These are phyloP conservation scores for Trypanosoma rangeli DNA, from an alignment of 208 protist genomes.

Conservation along the genomic window DNA sequence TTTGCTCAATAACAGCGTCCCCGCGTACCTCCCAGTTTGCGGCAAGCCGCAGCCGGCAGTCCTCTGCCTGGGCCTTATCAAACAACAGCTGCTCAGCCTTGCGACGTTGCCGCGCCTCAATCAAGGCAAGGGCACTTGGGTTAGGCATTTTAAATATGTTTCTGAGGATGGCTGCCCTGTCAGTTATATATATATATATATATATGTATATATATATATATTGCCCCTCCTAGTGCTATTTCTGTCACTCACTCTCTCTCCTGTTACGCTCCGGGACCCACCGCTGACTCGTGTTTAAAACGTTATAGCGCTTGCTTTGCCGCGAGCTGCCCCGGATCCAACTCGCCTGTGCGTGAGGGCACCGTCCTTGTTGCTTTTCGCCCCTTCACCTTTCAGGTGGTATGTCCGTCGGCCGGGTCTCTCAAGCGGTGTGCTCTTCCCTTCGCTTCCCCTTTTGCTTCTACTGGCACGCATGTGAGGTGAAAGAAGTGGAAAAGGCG, in stretches of 20 bases:
- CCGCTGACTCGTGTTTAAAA: too few species aligned
- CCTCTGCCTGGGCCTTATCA: conserved; percentile 39
- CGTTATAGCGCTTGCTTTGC: too few species aligned
- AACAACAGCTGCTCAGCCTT: conserved; percentile 72
- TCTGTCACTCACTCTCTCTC: conserved; percentile 12
- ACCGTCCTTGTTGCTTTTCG: too few species aligned
- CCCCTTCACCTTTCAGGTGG: too few species aligned
- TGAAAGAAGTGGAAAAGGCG: not conserved
- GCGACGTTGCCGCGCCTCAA: conserved; percentile 62
- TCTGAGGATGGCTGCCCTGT: not conserved
- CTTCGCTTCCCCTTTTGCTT: not conserved
- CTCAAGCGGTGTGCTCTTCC: too few species aligned
- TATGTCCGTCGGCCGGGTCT: too few species aligned
- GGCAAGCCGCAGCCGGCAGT: conserved; percentile 41
- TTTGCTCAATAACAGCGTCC: conserved; percentile 41
- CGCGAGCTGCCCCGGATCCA: too few species aligned
- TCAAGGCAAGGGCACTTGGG: conserved; percentile 30
- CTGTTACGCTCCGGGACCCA: too few species aligned
- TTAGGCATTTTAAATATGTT: conserved; percentile 24
- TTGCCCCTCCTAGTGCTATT: conserved; percentile 5
- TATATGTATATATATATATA: too few species aligned
- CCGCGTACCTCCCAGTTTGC: conserved; percentile 66
- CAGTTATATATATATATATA: too few species aligned
- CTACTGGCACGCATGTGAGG: not conserved
- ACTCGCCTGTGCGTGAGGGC: too few species aligned